Base-by-base conservation (phyloP, 495 filamentous ascomycete genomes). In the Aspergillus conjunctus region DNA sequence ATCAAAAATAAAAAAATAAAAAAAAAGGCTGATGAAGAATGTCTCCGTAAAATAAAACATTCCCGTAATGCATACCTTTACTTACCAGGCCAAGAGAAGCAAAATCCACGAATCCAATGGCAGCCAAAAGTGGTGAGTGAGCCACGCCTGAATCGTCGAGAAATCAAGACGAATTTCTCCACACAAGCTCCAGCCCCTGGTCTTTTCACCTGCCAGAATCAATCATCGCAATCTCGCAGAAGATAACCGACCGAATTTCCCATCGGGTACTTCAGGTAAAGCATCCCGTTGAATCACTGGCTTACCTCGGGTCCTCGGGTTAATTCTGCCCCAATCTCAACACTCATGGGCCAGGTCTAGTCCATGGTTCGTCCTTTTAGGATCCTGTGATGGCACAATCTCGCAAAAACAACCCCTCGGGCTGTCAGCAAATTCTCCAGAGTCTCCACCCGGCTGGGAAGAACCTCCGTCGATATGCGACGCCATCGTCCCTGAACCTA, bases 221-320 rank as follows among this genome's bases (percentile, higher is more conserved):
- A 48, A 48, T 48, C 7, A 41, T 14, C 4, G 3, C 9, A 41
- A n/a, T 14, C 37, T 11, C 15, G 31, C 54, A 30, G 51, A 31
- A 43, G 31, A 64, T 46, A 56, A 34, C 56, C 61, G 51, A 56
- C 44, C 51, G 30, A 26, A 5, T 26, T 26, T 68, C 33, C 51
- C 43, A 26, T 68, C 66, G 66, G 66, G 60, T 59, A 54, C 58
- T 65, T 61, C 63, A 68, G 66, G 65, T 54, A 26, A 26, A 26
- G 26, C 26, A 41, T 34, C 15, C 45, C 12, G 30, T 57, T 49
- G n/a, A n/a, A n/a, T n/a, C 37, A 41, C 34, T 61, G 43, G 33
- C 55, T 60, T 60, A 68, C 66, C 66, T 68, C 66, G 66, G 66
- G 62, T 61, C 22, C 54, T 68, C 66, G 66, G 66, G 59, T 51